These are phyloP conservation scores for Oryza meyeriana DNA, from an alignment of 176 grass and related monocot species.

Conservation along the genomic window DNA sequence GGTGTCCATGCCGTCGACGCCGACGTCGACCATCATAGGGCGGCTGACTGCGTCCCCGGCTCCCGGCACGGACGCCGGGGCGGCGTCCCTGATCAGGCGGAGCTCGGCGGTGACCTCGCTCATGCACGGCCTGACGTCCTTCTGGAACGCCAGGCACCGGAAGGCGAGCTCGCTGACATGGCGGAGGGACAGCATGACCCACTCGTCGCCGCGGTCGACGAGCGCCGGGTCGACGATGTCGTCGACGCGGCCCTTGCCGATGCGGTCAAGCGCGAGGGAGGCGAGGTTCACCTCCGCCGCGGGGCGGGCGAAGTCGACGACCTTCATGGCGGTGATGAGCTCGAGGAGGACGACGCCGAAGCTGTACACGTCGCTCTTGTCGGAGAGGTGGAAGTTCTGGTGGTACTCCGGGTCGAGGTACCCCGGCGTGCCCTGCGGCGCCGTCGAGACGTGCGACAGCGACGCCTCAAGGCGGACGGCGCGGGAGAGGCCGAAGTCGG, in stretches of 20 bases:
- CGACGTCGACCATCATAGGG: neutral
- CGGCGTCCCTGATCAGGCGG: slow-evolving; percentile 34
- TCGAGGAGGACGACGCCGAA: slow-evolving; percentile 96
- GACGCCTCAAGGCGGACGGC: slow-evolving; percentile 34
- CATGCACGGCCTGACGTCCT: slow-evolving; percentile 78
- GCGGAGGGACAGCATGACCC: slow-evolving; percentile 53
- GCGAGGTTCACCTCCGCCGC: slow-evolving; percentile 80
- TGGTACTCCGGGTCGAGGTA: slow-evolving; percentile 96
- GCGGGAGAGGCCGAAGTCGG: slow-evolving; percentile 89
- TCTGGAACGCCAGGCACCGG: slow-evolving; percentile 81
- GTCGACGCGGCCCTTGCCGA: slow-evolving; percentile 49
- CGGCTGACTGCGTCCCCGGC: neutral
- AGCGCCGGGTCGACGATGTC: slow-evolving; percentile 82
- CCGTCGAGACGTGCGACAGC: slow-evolving; percentile 78
- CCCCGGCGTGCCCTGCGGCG: slow-evolving; percentile 93
- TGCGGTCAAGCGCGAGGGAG: slow-evolving; percentile 58
- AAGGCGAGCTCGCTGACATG: slow-evolving; percentile 84
- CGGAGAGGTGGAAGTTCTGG: slow-evolving; percentile 88
- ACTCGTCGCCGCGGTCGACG: slow-evolving; percentile 22
- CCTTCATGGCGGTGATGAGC: slow-evolving; percentile 92
- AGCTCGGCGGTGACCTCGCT: slow-evolving; percentile 73
- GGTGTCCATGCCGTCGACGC: neutral
- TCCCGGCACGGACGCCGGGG: neutral
- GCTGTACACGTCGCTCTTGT: slow-evolving; percentile 98
- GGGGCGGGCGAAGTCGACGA: slow-evolving; percentile 68